Evolutionary conservation across 768 basidiomycete species (phyloP).

Genomic region (Termitomyces sp.): DNA sequence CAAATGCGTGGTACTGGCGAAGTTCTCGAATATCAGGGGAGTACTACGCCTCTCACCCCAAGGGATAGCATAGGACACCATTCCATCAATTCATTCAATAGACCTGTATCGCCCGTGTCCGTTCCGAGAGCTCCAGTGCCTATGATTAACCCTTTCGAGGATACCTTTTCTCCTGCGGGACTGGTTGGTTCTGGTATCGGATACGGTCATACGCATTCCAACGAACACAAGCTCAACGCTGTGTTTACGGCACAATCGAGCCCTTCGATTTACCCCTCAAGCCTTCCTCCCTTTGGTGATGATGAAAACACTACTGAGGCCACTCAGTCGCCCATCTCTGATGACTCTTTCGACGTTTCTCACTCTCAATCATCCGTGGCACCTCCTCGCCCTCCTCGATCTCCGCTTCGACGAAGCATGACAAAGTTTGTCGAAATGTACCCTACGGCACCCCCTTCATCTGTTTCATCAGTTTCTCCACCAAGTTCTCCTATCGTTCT

Average conservation of each 20-base stretch:
- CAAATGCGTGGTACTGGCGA: constrained; percentile 2
- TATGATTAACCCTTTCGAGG: not conserved
- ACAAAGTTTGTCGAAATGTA: constrained; percentile 24
- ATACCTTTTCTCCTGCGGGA: not conserved
- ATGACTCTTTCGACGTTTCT: constrained; percentile 2
- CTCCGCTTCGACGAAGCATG: constrained; percentile 17
- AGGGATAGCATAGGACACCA: not conserved
- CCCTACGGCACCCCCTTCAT: constrained; percentile 37
- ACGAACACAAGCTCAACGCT: constrained; percentile 11
- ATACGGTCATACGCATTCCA: constrained; percentile 5
- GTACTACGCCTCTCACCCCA: not conserved
- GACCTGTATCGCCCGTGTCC: not conserved
- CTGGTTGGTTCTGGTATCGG: constrained; percentile 4
- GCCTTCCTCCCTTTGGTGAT: constrained; percentile 32
- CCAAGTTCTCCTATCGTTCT: constrained; percentile 22
- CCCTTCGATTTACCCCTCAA: constrained; percentile 47
- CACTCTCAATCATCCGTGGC: constrained; percentile 3
- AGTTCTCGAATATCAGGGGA: not conserved
- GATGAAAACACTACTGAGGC: constrained; percentile 18
- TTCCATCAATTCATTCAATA: constrained; percentile 1
- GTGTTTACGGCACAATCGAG: constrained; percentile 37
- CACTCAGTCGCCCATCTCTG: constrained; percentile 15
- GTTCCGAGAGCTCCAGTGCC: constrained; percentile 6
- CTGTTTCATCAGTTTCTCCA: constrained; percentile 28
- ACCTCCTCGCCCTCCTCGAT: constrained; percentile 22